Conservation (phyloP, 441 rosid species). For the Populus hybrid region DNA sequence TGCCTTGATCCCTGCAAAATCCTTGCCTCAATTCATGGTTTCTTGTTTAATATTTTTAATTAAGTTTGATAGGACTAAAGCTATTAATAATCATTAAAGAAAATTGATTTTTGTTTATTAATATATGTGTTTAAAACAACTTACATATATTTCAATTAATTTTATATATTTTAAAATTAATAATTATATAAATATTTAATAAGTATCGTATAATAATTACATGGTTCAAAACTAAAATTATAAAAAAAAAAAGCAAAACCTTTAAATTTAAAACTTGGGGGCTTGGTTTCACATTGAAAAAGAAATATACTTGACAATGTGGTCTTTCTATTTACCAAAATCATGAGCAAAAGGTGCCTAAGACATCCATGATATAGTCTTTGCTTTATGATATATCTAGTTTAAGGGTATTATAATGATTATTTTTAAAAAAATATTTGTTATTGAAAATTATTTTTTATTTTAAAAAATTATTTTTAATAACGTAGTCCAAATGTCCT, state of each 20-base stretch:
- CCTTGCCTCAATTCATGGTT: conserved; percentile 8
- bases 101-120: not conserved
- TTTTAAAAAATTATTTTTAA: no score
- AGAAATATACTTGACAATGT: not conserved
- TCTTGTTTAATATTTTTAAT: no score
- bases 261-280: not conserved
- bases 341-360: conserved; percentile 14
- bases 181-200: no score
- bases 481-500: accelerated
- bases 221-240: no score
- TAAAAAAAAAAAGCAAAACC: no score
- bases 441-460: no score
- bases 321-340: conserved; percentile 1
- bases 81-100: not conserved
- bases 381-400: not conserved
- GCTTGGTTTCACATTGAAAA: not conserved
- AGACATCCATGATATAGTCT: conserved; percentile 20
- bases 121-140: no score
- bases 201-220: no score
- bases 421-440: no score
- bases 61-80: not conserved
- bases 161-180: no score
- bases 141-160: no score
- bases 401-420: accelerated
- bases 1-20: conserved; percentile 18